Percentiles rank a stretch among this genome's conserved stretches.
Evolutionary conservation across 768 basidiomycete species (phyloP).

Genomic region (Artomyces pyxidatus): DNA sequence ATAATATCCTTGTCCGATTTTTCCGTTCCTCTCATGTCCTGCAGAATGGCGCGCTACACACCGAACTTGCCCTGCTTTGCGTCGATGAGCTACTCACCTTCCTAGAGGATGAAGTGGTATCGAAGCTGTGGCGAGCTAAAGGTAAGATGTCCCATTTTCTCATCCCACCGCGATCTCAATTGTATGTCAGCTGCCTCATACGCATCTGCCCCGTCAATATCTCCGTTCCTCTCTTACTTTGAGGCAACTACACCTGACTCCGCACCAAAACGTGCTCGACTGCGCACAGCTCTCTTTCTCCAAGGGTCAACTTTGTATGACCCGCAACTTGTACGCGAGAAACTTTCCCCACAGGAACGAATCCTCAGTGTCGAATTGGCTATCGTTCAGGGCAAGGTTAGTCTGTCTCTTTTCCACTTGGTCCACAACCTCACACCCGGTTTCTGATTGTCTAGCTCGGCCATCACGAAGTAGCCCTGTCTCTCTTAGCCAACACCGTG

Average conservation of each 20-base stretch:
- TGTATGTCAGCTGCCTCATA: slow-evolving; percentile 20
- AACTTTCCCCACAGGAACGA: slow-evolving; percentile 40
- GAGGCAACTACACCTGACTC: slow-evolving; percentile 79
- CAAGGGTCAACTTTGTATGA: slow-evolving; percentile 72
- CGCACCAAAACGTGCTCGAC: slow-evolving; percentile 57
- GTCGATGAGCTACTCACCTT: slow-evolving; percentile 5
- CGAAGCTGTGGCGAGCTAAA: slow-evolving; percentile 16
- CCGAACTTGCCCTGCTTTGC: slow-evolving; percentile 32
- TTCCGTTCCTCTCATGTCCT: not conserved
- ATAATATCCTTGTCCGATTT: not conserved
- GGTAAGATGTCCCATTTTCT: not conserved
- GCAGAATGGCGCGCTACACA: slow-evolving; percentile 59
- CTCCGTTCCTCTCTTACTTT: slow-evolving; percentile 66
- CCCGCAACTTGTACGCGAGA: slow-evolving; percentile 33
- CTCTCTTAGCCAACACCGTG: slow-evolving; percentile 58
- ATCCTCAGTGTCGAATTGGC: slow-evolving; percentile 67
- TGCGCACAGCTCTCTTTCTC: slow-evolving; percentile 73
- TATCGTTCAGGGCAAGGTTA: slow-evolving; percentile 72
- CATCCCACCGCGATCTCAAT: no score
- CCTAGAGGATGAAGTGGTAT: slow-evolving; percentile 19
- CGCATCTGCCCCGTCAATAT: slow-evolving; percentile 19
- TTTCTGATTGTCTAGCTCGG: slow-evolving; percentile 31
- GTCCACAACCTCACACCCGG: slow-evolving; percentile 5
- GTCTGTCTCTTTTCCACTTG: slow-evolving; percentile 5
- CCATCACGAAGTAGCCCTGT: slow-evolving; percentile 55